Conservation (phyloP, 768 basidiomycete genomes). For the Leucosporidium yakuticum region DNA sequence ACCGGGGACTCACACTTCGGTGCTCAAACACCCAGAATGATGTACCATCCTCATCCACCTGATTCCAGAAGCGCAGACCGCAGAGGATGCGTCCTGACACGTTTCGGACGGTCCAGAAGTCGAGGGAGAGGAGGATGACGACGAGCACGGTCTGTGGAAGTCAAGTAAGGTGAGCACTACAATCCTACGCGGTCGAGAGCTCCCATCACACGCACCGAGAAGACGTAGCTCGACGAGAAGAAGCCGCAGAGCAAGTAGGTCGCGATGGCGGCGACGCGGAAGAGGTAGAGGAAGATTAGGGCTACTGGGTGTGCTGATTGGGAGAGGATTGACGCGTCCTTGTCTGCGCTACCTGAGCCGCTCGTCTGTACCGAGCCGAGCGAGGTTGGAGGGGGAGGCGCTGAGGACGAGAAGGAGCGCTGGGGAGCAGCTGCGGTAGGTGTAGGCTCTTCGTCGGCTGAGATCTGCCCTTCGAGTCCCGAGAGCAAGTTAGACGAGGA, state of each 20-base stretch:
- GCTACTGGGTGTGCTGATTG: slow-evolving; percentile 52
- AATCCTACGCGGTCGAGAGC: not conserved
- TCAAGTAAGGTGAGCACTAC: slow-evolving; percentile 12
- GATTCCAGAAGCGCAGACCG: slow-evolving; percentile 96
- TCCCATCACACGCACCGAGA: slow-evolving; percentile 59
- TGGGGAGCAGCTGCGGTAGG: not conserved
- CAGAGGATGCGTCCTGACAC: slow-evolving; percentile 89
- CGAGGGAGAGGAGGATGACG: slow-evolving; percentile 88
- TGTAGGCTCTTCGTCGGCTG: slow-evolving; percentile 24
- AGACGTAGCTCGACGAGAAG: slow-evolving; percentile 59
- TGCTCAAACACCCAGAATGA: slow-evolving; percentile 88
- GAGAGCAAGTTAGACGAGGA: slow-evolving; percentile 20
- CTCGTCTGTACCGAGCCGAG: not conserved
- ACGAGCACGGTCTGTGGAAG: slow-evolving; percentile 69
- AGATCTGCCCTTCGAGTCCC: slow-evolving; percentile 16
- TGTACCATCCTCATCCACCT: slow-evolving; percentile 88
- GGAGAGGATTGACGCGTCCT: slow-evolving; percentile 2
- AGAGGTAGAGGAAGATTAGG: slow-evolving; percentile 82
- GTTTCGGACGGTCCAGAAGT: slow-evolving; percentile 99
- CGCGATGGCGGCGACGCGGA: slow-evolving; percentile 77
- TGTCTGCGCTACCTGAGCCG: not conserved
- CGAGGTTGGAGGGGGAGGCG: not conserved
- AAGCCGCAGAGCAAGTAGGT: slow-evolving; percentile 89
- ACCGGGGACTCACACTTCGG: slow-evolving; percentile 64
- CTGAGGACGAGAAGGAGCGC: not conserved